Base-by-base conservation (phyloP, 2,329 filamentous ascomycete genomes). In the Alternaria sp. region DNA sequence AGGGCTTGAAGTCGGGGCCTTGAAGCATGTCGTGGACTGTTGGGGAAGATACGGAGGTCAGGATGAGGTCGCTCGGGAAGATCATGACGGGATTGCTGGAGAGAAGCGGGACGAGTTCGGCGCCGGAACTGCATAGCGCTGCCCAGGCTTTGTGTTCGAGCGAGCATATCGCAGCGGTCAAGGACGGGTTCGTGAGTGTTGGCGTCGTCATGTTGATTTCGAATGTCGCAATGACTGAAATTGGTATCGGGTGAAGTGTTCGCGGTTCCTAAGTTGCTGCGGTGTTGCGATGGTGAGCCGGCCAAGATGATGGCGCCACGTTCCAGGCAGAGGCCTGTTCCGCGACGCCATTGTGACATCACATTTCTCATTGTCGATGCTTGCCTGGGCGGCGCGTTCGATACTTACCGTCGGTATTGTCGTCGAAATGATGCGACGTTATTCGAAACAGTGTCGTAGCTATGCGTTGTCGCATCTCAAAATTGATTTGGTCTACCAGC, bases 71-170 rank as follows among this genome's bases (percentile, higher is more conserved):
- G 25, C 77, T 75, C 5, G 80, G 80, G 60, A 80, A 77, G 25
- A 81, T 81, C 54, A 81, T 81, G 74, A 82, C 80, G 62, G 77
- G 77, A 32, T 67, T 81, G 43, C 74, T 70, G 12, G 72, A 71
- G 21, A 73, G 68, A 13, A 71, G 78, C 13, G 79, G 79, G 5
- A 73, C 69, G 25, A 79, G 78, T 55, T 68, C 67, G 9, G 74
- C 69, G 60, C 79, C 71, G 7, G 73, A 71, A 45, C 60, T 67
- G 66, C 73, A 81, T 53, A 77, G 78, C 12, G 67, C 80, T 4
- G 74, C 76, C 63, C 81, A 81, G 49, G 76, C 77, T 49, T 68
- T 72, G 55, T 81, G 80, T 59, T 74, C 73, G 21, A 71, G 69
- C 25, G 66, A 69, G 61, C 74, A 74, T n/a, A 75, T 66, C 10